phyloP scores from a whole-genome alignment of 2,329 filamentous ascomycete genomes.

The Karstenula rhodostoma region DNA sequence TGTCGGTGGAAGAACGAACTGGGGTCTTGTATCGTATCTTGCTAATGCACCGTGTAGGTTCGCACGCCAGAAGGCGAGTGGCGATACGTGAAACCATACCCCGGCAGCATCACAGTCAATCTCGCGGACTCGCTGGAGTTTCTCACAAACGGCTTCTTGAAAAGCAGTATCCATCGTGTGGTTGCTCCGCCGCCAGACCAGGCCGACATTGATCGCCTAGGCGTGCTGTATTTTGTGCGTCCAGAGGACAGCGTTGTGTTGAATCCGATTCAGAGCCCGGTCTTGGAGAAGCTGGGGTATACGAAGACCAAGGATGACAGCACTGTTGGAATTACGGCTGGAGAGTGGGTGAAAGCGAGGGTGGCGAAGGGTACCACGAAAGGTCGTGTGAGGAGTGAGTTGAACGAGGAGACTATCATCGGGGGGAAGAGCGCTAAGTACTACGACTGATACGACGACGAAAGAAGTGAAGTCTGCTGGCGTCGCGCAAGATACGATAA shows the following conservation, averaged over 20 bases:
- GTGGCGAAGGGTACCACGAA: constrained; percentile 20
- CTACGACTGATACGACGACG: constrained; percentile 18
- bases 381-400: constrained; percentile 20
- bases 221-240: constrained; percentile 28
- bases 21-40: neutral
- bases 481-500: neutral
- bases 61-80: constrained; percentile 38
- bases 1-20: constrained; percentile 25
- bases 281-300: constrained; percentile 23
- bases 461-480: neutral
- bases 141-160: constrained; percentile 52
- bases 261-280: constrained; percentile 23
- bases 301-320: constrained; percentile 22
- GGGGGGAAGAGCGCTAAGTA: constrained; percentile 24
- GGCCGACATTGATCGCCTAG: constrained; percentile 51
- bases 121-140: constrained; percentile 50
- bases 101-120: constrained; percentile 50
- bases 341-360: constrained; percentile 29
- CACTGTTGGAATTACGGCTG: constrained; percentile 24
- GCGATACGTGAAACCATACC: constrained; percentile 50
- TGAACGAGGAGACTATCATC: constrained; percentile 24
- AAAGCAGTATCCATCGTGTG: constrained; percentile 59
- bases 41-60: neutral
- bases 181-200: constrained; percentile 59
- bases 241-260: constrained; percentile 26